These are phyloP conservation scores for Chalaropsis ovoidea DNA, from an alignment of 2,329 filamentous ascomycete genomes.

Conservation along the genomic window DNA sequence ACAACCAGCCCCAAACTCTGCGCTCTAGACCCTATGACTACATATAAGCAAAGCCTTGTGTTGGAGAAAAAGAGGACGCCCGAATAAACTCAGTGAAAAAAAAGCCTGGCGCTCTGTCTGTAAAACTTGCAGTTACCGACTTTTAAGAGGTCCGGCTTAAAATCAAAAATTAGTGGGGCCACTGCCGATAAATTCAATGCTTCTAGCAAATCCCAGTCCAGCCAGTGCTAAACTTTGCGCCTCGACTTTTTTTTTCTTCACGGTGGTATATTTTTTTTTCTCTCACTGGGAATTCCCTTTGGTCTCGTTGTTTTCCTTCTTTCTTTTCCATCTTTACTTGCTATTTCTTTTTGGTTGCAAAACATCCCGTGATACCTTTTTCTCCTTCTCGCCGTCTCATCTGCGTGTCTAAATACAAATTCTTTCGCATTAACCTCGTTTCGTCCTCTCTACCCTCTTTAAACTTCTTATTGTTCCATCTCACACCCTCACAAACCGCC, in stretches of 20 bases:
- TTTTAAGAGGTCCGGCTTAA: slow-evolving; percentile 5
- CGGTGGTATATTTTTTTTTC: slow-evolving; percentile 6
- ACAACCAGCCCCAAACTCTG: background rate
- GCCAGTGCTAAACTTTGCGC: slow-evolving; percentile 11
- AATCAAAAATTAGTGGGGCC: slow-evolving; percentile 9
- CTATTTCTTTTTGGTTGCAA: background rate
- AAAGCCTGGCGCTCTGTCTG: background rate
- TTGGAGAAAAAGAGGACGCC: background rate
- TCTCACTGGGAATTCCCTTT: background rate
- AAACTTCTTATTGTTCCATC: slow-evolving; percentile 13
- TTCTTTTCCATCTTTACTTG: slow-evolving; percentile 7
- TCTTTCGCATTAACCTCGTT: background rate
- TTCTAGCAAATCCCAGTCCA: background rate
- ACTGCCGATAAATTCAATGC: background rate
- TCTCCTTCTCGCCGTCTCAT: background rate
- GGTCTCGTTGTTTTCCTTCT: background rate
- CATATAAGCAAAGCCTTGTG: too few relatives aligned
- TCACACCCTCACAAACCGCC: slow-evolving; percentile 24
- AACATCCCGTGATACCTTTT: background rate
- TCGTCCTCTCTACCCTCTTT: background rate
- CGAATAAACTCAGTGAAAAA: background rate
- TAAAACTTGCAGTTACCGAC: background rate
- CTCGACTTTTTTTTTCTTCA: slow-evolving; percentile 15
- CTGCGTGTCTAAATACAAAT: background rate
- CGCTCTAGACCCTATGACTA: too few relatives aligned